A percentile compares a stretch with the other conserved stretches of the same genome.
phyloP scores from a whole-genome alignment of 1,139 yeast species.

The Pichia sp. region DNA sequence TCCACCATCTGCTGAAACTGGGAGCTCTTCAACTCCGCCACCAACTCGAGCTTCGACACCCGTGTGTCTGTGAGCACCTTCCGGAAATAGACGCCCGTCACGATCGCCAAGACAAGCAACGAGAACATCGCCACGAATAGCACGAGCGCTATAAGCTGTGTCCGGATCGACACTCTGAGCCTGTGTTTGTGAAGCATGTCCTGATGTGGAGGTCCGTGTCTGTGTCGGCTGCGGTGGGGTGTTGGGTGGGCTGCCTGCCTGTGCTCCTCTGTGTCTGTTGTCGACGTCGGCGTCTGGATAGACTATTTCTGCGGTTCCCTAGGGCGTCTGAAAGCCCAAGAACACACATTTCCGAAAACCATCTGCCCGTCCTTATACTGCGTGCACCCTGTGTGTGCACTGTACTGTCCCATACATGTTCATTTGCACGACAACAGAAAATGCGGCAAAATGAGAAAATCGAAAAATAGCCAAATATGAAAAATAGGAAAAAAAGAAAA shows the following conservation, averaged over 20 bases:
- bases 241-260: not conserved
- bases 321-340: too few species aligned
- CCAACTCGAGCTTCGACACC: constrained; percentile 67
- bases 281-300: not conserved
- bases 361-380: too few species aligned
- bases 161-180: constrained; percentile 50
- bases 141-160: constrained; percentile 76
- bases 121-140: constrained; percentile 73
- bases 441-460: too few species aligned
- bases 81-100: constrained; percentile 76
- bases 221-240: not conserved
- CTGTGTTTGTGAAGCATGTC: constrained; percentile 22
- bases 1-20: constrained; percentile 69
- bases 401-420: too few species aligned
- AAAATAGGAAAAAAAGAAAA: too few species aligned
- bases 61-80: constrained; percentile 56
- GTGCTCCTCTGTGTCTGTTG: not conserved
- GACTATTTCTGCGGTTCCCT: not conserved
- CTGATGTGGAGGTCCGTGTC: not conserved
- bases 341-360: too few species aligned
- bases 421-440: too few species aligned
- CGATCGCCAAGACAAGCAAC: constrained; percentile 67
- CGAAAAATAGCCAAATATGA: too few species aligned
- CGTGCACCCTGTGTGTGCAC: too few species aligned
- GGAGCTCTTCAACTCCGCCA: constrained; percentile 75